Evolutionary conservation across 148 eudicot species (phyloP), one percentile per base, ranked within the genome.

Genomic region (Silene uniflora): DNA sequence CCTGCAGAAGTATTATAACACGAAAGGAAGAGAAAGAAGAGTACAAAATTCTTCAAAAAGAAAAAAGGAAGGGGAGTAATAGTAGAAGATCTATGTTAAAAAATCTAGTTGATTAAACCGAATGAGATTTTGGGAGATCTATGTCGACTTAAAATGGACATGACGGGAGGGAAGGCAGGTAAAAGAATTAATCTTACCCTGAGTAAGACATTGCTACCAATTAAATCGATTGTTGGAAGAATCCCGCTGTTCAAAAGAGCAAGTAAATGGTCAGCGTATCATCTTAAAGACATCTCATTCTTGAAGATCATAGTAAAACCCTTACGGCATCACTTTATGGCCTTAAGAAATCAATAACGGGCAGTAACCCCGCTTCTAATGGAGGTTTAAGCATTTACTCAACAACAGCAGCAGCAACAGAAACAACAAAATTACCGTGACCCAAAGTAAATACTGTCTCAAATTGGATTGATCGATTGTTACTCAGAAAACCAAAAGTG

Each of bases 171-270:
- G 18, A 52, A 42, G n/a, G 60, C 11, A 4, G 24, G 10, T 16
- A 21, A 49, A 79, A 52, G 27, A 54, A 63, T 16, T 2, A 24
- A 71, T 79, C 90, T 87, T 85, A 93, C 98, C 88, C 97, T 94
- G 12, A 93, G 90, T 39, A 91, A 18, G 54, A 74, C 86, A 49
- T 88, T 75, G 1, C 61, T 2, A 44, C 97, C 81, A 23, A 93
- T 73, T 59, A 88, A 78, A 87, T 91, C 90, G 24, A 93, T 72
- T 13, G 98, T 97, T 55, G 97, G 91, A 75, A 93, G 88, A 82
- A 93, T 91, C 71, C 98, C 98, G 52, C 97, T 93, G 89, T 62
- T 52, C 21, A 21, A 35, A 44, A 82, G 21, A 21, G 42, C 12
- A 24, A 7, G 17, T 19, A 69, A 69, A 8, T 6, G 44, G 23